Evolutionary conservation across 2,329 filamentous ascomycete species (phyloP), one percentile per base, ranked within the genome.

Genomic region (Drechslera avenae): DNA sequence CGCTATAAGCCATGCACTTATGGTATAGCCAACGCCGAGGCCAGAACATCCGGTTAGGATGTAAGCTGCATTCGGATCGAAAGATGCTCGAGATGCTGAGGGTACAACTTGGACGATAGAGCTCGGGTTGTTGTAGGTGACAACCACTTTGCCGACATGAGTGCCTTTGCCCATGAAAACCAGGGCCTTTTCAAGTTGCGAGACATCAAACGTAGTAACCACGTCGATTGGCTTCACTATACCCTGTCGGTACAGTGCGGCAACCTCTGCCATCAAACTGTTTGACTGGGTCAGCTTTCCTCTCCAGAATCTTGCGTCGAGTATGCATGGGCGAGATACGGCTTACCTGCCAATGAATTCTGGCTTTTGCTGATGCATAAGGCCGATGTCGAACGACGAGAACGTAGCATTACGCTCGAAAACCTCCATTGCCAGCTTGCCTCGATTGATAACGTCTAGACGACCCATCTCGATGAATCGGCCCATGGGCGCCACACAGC

Each of bases 401-500:
- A 64, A 67, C 2, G 43, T 63, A 2, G 59, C 62, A 32, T 54
- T 63, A 5, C 44, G 26, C 40, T 56, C 10, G 46, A 64, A 64
- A 7, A 58, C 4, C 34, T 63, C 59, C 46, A 66, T 12, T 3
- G 37, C 46, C 16, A 68, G 36, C 12, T 21, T 32, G 12, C 19
- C 32, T 10, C 31, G 14, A 36, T 52, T 48, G 13, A 35, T 16
- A 3, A 67, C 56, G 23, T 66, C 62, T 1, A 57, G 5, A 17
- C 59, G 44, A 9, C 60, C 60, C 4, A 66, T 45, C 12, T 65
- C 59, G 37, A 67, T 57, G 14, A 64, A 46, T 16, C 69, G 56
- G 75, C 76, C 82, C 0, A 71, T 60, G 5, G 54, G 52, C 5
- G 69, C 68, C 14, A 71, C 19, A 21, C 19, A 21, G 7, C 19